Evolutionary conservation across 352 stramenopile genomes (phyloP).

Genomic region (Phytophthora sp.): DNA sequence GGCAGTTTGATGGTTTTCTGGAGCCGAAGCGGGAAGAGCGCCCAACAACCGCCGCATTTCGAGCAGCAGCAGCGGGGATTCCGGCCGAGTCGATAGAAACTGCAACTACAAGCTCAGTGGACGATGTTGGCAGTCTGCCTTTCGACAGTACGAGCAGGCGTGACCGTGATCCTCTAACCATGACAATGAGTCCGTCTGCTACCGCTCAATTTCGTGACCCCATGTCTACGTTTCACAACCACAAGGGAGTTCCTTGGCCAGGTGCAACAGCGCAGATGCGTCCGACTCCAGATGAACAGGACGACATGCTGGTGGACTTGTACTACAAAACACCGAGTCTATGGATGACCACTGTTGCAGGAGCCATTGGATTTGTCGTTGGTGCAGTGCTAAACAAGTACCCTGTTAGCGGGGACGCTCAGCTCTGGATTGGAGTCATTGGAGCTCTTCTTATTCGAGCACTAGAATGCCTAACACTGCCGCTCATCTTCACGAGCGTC

Average conservation of each 20-base stretch:
- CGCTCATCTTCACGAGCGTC: constrained; percentile 77
- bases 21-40: constrained; percentile 22
- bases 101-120: constrained; percentile 19
- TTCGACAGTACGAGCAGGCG: constrained; percentile 13
- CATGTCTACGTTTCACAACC: constrained; percentile 47
- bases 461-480: constrained; percentile 62
- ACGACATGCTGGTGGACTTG: constrained; percentile 54
- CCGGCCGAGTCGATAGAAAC: constrained; percentile 22
- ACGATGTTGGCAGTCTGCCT: constrained; percentile 18
- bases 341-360: constrained; percentile 39
- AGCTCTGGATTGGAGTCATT: constrained; percentile 50
- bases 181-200: constrained; percentile 64
- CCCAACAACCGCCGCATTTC: constrained; percentile 15
- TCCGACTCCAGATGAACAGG: constrained; percentile 18
- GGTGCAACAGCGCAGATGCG: constrained; percentile 5
- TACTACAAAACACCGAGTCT: constrained; percentile 58
- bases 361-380: constrained; percentile 37
- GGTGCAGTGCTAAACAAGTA: constrained; percentile 46
- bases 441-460: constrained; percentile 41
- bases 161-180: constrained; percentile 45
- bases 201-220: constrained; percentile 62
- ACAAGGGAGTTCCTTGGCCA: constrained; percentile 33
- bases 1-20: constrained; percentile 41
- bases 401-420: constrained; percentile 18
- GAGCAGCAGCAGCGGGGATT: constrained; percentile 17